These are phyloP conservation scores for Xylariales sp. DNA, from an alignment of 2,329 filamentous ascomycete species.

Conservation along the genomic window DNA sequence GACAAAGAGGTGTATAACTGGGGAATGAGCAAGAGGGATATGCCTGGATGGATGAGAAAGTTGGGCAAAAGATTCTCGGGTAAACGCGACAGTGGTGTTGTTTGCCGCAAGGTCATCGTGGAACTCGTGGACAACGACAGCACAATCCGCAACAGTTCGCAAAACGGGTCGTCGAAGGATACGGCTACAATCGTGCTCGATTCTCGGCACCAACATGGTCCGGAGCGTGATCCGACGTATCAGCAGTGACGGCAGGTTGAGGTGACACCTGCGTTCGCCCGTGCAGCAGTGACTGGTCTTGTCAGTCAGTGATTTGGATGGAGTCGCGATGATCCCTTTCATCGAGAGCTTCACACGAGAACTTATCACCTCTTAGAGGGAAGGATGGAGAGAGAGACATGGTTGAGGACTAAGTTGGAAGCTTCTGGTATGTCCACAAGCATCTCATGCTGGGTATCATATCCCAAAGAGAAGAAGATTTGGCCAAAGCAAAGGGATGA, in stretches of 20 bases:
- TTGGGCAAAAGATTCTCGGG: conserved; percentile 21
- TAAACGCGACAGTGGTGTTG: conserved; percentile 10
- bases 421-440: too few relatives aligned
- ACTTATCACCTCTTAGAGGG: too few relatives aligned
- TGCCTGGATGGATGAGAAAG: conserved; percentile 52
- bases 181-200: conserved; percentile 3
- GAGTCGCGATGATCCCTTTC: too few relatives aligned
- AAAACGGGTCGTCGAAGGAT: conserved; percentile 5
- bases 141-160: conserved; percentile 7
- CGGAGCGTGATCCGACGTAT: not conserved
- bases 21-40: conserved; percentile 47
- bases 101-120: conserved; percentile 22
- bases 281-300: not conserved
- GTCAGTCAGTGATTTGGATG: too few relatives aligned
- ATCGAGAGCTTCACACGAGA: too few relatives aligned
- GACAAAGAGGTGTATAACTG: conserved; percentile 52
- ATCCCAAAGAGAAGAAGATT: too few relatives aligned
- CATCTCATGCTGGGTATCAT: too few relatives aligned
- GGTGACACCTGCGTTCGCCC: not conserved
- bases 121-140: conserved; percentile 24
- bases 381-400: too few relatives aligned
- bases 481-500: too few relatives aligned
- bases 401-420: too few relatives aligned
- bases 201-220: not conserved
- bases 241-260: not conserved